phyloP scores from a whole-genome alignment of 1,284 basidiomycete species.

The Irpex sp. region DNA sequence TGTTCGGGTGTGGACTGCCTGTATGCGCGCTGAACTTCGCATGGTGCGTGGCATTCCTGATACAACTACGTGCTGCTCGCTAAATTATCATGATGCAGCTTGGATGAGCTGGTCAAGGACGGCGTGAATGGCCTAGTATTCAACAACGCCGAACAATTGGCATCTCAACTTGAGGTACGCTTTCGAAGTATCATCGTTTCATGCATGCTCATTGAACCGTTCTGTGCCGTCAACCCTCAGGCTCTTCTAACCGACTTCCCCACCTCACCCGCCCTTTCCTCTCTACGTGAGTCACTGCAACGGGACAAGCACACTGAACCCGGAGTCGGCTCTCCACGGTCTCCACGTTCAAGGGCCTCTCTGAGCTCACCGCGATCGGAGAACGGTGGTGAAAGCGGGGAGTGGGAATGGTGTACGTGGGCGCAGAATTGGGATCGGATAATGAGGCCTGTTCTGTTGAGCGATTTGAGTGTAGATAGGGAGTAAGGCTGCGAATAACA shows the following conservation, averaged over 20 bases:
- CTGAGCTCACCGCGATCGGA: not conserved
- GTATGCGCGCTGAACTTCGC: constrained; percentile 89
- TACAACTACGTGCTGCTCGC: not conserved
- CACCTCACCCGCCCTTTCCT: constrained; percentile 41
- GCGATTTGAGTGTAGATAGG: not conserved
- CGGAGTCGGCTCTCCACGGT: constrained; percentile 5
- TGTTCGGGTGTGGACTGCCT: constrained; percentile 96
- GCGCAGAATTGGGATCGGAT: constrained; percentile 78
- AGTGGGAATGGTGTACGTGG: constrained; percentile 74
- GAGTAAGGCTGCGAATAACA: not conserved
- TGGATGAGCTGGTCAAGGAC: constrained; percentile 85
- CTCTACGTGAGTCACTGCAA: constrained; percentile 45
- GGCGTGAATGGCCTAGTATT: constrained; percentile 85
- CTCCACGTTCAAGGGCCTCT: not conserved
- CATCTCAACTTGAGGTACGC: constrained; percentile 69
- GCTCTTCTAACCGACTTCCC: constrained; percentile 60
- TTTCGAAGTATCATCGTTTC: constrained; percentile 5
- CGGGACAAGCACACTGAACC: constrained; percentile 7
- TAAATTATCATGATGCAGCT: constrained; percentile 41
- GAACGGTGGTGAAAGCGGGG: constrained; percentile 22
- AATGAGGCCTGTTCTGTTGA: constrained; percentile 59
- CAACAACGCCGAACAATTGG: constrained; percentile 63
- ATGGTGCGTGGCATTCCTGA: constrained; percentile 52
- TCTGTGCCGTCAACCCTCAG: not conserved
- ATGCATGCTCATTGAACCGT: not conserved